Evolutionary conservation across 176 grass and related monocot species (phyloP).

Genomic region (Lolium multiflorum): DNA sequence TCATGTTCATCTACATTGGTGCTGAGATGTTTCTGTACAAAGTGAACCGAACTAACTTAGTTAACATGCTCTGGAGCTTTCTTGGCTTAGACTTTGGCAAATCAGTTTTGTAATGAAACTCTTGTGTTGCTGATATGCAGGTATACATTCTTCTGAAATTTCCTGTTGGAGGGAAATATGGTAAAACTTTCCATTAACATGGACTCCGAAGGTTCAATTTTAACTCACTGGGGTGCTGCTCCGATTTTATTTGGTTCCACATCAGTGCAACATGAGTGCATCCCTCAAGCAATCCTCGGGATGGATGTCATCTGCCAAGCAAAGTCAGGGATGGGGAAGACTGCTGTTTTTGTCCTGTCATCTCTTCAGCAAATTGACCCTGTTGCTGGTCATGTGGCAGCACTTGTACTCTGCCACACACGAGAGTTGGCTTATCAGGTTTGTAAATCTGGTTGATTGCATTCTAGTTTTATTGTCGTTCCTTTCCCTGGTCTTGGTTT

Average conservation of each 20-base stretch:
- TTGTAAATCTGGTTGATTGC: not conserved
- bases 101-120: not conserved
- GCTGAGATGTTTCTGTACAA: not conserved
- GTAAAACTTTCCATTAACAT: conserved; percentile 93
- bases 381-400: conserved; percentile 83
- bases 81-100: not conserved
- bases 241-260: conserved; percentile 95
- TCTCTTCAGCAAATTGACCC: conserved; percentile 96
- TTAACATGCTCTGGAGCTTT: not conserved
- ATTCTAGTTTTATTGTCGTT: too few species aligned
- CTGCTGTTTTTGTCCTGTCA: conserved; percentile 96
- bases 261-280: conserved; percentile 99
- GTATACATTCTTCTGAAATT: conserved; percentile 75
- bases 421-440: conserved; percentile 97
- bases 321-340: conserved; percentile 99
- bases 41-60: not conserved
- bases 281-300: conserved; percentile 99
- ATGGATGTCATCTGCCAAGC: conserved; percentile 99
- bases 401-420: conserved; percentile 93
- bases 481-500: not conserved
- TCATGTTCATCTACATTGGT: not conserved
- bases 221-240: conserved; percentile 92
- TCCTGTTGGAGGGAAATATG: conserved; percentile 74
- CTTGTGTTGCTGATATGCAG: conserved; percentile 50
- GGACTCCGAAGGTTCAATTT: conserved; percentile 77